Conservation (phyloP, 2,329 filamentous ascomycete species). For the Pseudogymnoascus sp. region DNA sequence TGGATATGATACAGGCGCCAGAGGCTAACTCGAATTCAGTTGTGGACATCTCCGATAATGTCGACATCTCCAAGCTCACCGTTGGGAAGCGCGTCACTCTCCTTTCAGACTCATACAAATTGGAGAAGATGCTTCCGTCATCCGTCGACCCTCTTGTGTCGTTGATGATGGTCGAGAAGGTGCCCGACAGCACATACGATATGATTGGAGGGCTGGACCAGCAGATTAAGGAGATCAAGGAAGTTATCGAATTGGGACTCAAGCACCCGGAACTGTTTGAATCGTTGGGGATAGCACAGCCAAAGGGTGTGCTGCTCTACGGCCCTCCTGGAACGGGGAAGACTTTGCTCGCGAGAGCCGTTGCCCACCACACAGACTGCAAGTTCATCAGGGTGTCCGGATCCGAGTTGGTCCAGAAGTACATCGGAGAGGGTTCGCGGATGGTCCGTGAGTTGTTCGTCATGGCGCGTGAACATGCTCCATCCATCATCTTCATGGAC, state of each 20-base stretch:
- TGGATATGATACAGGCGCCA: neutral
- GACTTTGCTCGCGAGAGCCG: slow-evolving; percentile 87
- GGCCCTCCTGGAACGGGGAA: slow-evolving; percentile 96
- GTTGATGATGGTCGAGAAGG: slow-evolving; percentile 99
- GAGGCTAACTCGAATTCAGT: slow-evolving; percentile 45
- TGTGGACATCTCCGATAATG: slow-evolving; percentile 87
- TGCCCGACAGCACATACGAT: slow-evolving; percentile 98
- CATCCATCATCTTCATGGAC: slow-evolving; percentile 99
- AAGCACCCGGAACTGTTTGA: slow-evolving; percentile 99
- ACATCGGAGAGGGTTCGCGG: slow-evolving; percentile 93
- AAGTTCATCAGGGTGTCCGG: slow-evolving; percentile 98
- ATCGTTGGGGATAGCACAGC: slow-evolving; percentile 96
- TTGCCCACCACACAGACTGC: slow-evolving; percentile 97
- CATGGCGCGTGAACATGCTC: slow-evolving; percentile 96
- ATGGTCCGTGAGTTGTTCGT: slow-evolving; percentile 99
- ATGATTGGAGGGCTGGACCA: slow-evolving; percentile 99
- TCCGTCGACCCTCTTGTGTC: slow-evolving; percentile 97
- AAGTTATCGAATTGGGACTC: slow-evolving; percentile 96
- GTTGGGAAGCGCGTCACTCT: slow-evolving; percentile 96
- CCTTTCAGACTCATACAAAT: slow-evolving; percentile 94
- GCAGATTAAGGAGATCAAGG: slow-evolving; percentile 99
- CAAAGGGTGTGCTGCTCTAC: slow-evolving; percentile 94
- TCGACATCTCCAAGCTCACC: slow-evolving; percentile 92
- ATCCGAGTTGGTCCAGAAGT: slow-evolving; percentile 96
- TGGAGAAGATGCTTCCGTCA: slow-evolving; percentile 96